phyloP scores from a whole-genome alignment of 345 rosid species.

The Rhodamnia argentea region DNA sequence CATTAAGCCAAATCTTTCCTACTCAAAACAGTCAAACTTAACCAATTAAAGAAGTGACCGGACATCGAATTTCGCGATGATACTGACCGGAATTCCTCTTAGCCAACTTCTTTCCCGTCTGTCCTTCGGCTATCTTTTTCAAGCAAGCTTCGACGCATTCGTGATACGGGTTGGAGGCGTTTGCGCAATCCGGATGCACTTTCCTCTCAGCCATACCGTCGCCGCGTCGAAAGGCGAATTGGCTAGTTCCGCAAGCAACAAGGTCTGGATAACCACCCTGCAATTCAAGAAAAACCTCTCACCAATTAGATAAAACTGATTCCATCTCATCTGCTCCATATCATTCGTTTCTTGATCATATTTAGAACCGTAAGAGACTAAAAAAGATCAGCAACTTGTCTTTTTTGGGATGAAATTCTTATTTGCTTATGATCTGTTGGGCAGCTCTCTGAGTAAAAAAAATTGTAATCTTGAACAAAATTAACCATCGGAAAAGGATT shows the following conservation, averaged over 20 bases:
- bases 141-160: slow-evolving; percentile 50
- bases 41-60: background rate
- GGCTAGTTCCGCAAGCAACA: background rate
- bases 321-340: background rate
- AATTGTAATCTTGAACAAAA: background rate
- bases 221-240: background rate
- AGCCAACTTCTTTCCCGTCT: background rate
- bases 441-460: background rate
- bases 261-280: background rate
- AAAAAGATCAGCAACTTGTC: background rate
- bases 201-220: slow-evolving; percentile 15
- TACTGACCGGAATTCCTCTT: slow-evolving; percentile 19
- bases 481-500: background rate
- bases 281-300: background rate
- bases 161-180: slow-evolving; percentile 56
- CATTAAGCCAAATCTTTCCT: too few species aligned
- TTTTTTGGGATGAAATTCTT: background rate
- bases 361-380: background rate
- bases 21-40: background rate
- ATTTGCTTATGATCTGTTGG: background rate
- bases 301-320: background rate
- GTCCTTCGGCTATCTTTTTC: slow-evolving; percentile 29
- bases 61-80: background rate
- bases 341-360: background rate
- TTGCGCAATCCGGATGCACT: slow-evolving; percentile 33